Evolutionary conservation across 164 flowering plant genomes (phyloP).

Genomic region (Vitis cinerea): DNA sequence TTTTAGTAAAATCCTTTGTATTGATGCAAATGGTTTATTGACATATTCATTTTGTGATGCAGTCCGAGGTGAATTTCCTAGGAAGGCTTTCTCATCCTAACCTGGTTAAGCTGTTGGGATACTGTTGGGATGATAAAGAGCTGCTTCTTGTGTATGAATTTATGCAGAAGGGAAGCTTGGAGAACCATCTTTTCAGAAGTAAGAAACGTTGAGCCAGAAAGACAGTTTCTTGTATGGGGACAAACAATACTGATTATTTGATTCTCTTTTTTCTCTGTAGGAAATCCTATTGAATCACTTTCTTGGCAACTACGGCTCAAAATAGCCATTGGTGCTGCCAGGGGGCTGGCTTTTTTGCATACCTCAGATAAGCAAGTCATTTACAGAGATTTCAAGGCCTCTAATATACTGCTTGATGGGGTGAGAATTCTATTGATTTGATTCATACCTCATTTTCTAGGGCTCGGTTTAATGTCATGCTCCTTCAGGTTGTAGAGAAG

Average conservation of each 20-base stretch:
- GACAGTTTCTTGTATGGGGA: background rate
- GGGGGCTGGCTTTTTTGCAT: constrained; percentile 63
- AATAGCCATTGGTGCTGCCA: constrained; percentile 64
- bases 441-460: background rate
- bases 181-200: constrained; percentile 61
- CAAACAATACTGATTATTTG: background rate
- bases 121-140: constrained; percentile 58
- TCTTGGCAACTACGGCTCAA: constrained; percentile 56
- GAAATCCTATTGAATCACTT: constrained; percentile 45
- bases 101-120: constrained; percentile 65
- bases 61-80: constrained; percentile 66
- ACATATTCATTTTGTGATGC: constrained; percentile 5
- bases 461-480: background rate
- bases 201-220: constrained; percentile 5
- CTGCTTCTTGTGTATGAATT: constrained; percentile 58
- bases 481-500: background rate
- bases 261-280: constrained; percentile 21
- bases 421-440: constrained; percentile 21
- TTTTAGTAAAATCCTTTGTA: too few relatives aligned
- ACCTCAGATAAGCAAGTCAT: constrained; percentile 54
- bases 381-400: constrained; percentile 67
- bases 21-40: constrained; percentile 1
- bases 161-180: constrained; percentile 57
- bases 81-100: constrained; percentile 77
- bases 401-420: constrained; percentile 65